phyloP scores from a whole-genome alignment of 257 asterid species.

The Solanum peruvianum region DNA sequence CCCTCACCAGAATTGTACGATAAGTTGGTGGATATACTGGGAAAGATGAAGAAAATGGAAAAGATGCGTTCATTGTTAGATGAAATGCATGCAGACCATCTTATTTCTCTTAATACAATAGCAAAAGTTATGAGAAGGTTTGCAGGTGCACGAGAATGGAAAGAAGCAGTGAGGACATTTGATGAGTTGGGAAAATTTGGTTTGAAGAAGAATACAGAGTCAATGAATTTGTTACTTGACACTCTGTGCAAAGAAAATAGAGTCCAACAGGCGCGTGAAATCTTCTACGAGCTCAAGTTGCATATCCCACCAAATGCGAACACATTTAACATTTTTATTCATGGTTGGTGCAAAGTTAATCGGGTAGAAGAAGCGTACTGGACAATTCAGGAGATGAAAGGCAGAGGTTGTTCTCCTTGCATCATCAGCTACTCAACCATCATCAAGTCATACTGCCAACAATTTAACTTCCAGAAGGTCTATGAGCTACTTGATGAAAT shows the following conservation, averaged over 20 bases:
- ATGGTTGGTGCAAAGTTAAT: constrained; percentile 83
- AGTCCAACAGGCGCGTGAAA: constrained; percentile 55
- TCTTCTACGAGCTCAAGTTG: constrained; percentile 52
- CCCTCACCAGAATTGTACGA: constrained; percentile 50
- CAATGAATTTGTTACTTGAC: constrained; percentile 74
- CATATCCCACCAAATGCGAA: constrained; percentile 53
- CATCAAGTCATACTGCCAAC: constrained; percentile 52
- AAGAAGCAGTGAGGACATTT: constrained; percentile 50
- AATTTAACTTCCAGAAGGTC: constrained; percentile 36
- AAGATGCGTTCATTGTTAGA: constrained; percentile 39
- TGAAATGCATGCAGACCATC: constrained; percentile 32
- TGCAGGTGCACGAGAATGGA: constrained; percentile 76
- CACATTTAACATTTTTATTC: constrained; percentile 67
- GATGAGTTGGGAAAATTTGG: constrained; percentile 55
- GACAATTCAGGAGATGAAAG: constrained; percentile 93
- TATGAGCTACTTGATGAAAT: constrained; percentile 72
- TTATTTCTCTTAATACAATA: constrained; percentile 44
- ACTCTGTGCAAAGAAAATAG: constrained; percentile 68
- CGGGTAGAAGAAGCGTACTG: constrained; percentile 88
- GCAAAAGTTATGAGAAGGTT: constrained; percentile 72
- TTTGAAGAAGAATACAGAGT: constrained; percentile 49
- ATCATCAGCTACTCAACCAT: constrained; percentile 70
- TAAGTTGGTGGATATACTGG: constrained; percentile 67
- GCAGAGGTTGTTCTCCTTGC: constrained; percentile 63
- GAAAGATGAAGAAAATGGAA: constrained; percentile 73